phyloP scores from a whole-genome alignment of 768 basidiomycete genomes.

The Boletus eberwhitei region DNA sequence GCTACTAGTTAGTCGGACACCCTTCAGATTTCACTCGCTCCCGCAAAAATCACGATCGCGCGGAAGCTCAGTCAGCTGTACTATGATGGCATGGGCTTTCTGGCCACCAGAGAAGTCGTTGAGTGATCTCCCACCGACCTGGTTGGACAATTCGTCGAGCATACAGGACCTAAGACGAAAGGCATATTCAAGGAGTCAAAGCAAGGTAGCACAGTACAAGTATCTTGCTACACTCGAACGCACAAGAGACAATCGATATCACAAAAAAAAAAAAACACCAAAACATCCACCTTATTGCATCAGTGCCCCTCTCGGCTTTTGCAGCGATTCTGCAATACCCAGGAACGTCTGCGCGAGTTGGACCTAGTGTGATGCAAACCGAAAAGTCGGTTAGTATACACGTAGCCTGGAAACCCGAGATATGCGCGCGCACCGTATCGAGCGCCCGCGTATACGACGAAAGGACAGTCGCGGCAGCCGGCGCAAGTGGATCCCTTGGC shows the following conservation, averaged over 20 bases:
- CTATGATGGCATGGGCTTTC: not conserved
- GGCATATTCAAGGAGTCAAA: not conserved
- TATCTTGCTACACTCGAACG: not conserved
- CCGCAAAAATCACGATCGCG: not conserved
- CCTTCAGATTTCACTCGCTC: not conserved
- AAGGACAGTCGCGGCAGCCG: slow-evolving; percentile 29
- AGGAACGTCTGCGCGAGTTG: slow-evolving; percentile 57
- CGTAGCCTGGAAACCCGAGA: not conserved
- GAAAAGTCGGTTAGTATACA: not conserved
- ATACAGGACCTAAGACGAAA: not conserved
- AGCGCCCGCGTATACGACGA: slow-evolving; percentile 52
- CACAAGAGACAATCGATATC: not conserved
- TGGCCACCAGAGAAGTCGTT: not conserved
- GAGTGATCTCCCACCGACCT: not conserved
- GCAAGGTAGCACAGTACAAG: not conserved
- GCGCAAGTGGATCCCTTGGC: slow-evolving; percentile 38
- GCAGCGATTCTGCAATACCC: slow-evolving; percentile 54
- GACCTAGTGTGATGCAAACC: slow-evolving; percentile 34
- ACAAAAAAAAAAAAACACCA: not conserved
- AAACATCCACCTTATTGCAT: slow-evolving; percentile 25
- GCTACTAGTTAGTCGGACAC: not conserved
- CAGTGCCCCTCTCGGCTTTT: slow-evolving; percentile 51
- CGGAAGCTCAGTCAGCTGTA: not conserved
- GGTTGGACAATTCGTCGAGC: not conserved
- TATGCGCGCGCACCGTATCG: slow-evolving; percentile 39